Base-by-base conservation (phyloP, 2,329 filamentous ascomycete species). In the Dactylellina haptotyla region DNA sequence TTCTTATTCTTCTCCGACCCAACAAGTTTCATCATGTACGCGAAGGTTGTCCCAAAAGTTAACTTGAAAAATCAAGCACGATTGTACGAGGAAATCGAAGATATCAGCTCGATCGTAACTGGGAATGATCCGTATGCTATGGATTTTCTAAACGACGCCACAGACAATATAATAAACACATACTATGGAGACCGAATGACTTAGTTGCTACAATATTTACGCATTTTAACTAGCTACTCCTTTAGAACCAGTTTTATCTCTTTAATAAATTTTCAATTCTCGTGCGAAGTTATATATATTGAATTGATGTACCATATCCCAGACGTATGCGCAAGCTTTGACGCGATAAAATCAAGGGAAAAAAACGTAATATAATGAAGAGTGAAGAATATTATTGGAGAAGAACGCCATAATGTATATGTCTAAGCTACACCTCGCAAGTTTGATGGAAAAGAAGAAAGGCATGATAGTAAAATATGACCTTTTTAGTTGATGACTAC, bases 361-460 rank as follows among this genome's bases (percentile, higher is more conserved):
- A 46, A 20, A 46, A 46, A 46, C 4, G 14, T 12, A 46, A 25
- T 6, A n/a, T 20, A 46, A n/a, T 20, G 23, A 8, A 46, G n/a
- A 1, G 18, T 18, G 23, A 46, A 46, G 16, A 23, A 46, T 2
- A 41, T n/a, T n/a, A 12, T 12, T 16, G 14, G 2, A 46, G 20
- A 12, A 43, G 6, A 57, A 43, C 53, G 53, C 53, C 53, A 16
- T 43, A 26, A 43, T 57, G 37, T 57, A 57, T 57, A 57, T 53
- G 12, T 56, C 53, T 57, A 57, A n/a, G 18, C 3, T 57, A 43
- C 53, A 30, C 18, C 30, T 56, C 20, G 16, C 16, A 56, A 41
- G 8, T 14, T 5, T n/a, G 12, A n/a, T 12, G 23, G 30, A 23
- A 26, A 41, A 41, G 28, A 30, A 30, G 28, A 57, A 57, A 43